Evolutionary conservation across 768 basidiomycete species (phyloP), one percentile per base, ranked within the genome.

Genomic region (Amanita pallidorosea): DNA sequence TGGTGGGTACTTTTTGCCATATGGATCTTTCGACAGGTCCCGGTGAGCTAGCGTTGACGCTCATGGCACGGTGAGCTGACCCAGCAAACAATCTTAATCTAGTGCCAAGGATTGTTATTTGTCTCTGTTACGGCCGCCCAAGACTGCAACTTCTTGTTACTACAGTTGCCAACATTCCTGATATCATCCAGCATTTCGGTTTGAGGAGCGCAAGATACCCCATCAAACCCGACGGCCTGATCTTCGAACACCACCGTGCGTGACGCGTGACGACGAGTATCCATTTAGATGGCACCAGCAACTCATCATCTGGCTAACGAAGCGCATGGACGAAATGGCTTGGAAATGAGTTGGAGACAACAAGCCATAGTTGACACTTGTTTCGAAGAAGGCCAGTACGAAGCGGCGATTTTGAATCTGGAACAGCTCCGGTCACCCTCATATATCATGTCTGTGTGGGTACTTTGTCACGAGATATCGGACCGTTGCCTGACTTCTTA

Each of bases 311-410:
- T 48, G 11, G 31, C 17, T 40, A 20, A 41, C 25, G 25, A 12
- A 13, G 18, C 49, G n/a, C 37, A n/a, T 42, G 4, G 31, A 9
- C 23, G 27, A 29, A 25, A 41, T 37, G 29, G 49, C 37, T 11
- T 42, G 4, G 49, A 49, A 23, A 49, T 49, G 49, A 49, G 49
- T 22, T 34, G 37, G 37, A 38, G 40, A 9, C 49, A 49, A 22
- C 49, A 29, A 34, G 49, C 49, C 22, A 44, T 85, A 4, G 82
- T 88, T 17, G 84, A 88, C 59, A 80, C 73, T 48, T 81, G 81
- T 53, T 77, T 88, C 17, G 87, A 89, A 58, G 87, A 89, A 61
- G 79, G 80, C 15, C 83, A 87, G 52, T 86, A 84, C 55, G 80
- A 85, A 57, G 70, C 77, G 5, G 87, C 79, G 6, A 81, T 87